Base-by-base conservation (phyloP, 345 rosid species). In the Eucalyptus urophylla region DNA sequence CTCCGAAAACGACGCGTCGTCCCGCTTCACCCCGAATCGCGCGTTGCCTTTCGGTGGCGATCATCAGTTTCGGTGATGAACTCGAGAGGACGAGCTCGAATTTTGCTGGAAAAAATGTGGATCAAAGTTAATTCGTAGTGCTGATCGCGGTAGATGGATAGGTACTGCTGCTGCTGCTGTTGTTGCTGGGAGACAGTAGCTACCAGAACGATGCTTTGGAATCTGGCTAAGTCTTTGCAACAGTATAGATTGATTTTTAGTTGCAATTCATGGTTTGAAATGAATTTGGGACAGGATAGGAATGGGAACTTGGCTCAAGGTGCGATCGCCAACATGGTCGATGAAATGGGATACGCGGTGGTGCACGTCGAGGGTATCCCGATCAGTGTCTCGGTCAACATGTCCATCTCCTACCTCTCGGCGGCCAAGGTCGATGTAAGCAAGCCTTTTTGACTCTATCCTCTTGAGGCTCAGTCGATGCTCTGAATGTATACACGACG, bases 321-420 rank as follows among this genome's bases (percentile, higher is more conserved):
- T 33, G 98, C 97, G 3, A 93, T 97, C 86, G 98, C 97, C 6
- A 96, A 95, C 91, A 94, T 97, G n/a, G 96, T 98, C 50, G 99
- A 97, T 89, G 99, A 98, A 62, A 94, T 96, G 62, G 99, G 99
- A 56, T 95, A 94, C 49, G 92, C 97, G 27, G 95, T 94, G 88
- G 93, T 94, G 62, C 90, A 93, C 19, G 94, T 92, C 1, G 95
- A 94, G 88, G 97, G 97, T 88, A 92, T 94, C 56, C 97, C 97
- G 3, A 92, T 95, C 93, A 90, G 90, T 53, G 97, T 98, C 56
- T 97, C 99, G 1, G 99, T 97, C 45, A 97, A 96, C 92, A 97
- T 98, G 98, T 94, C 97, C 5, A 97, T 98, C 67, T 94, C 97
- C 1, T 94, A 95, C 89, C 95, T 97, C 33, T 94, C 94, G n/a